These are phyloP conservation scores for Trypanosoma rangeli DNA, from an alignment of 208 protist species.

Conservation along the genomic window DNA sequence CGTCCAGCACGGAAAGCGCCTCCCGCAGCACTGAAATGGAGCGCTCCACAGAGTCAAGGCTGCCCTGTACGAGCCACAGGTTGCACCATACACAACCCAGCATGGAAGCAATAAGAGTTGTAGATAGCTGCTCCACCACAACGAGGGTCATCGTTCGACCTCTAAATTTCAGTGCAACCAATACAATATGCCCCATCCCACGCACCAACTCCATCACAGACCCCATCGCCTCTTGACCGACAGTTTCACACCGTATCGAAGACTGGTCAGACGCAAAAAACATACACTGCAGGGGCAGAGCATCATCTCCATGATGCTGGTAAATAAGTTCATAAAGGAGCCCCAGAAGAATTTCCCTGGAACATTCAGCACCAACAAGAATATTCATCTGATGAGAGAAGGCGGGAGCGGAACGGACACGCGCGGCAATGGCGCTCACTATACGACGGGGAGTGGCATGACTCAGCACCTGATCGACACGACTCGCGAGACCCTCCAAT, in stretches of 20 bases:
- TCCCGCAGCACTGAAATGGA: conserved; percentile 18
- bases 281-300: conserved; percentile 43
- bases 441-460: conserved; percentile 50
- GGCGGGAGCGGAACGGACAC: conserved; percentile 30
- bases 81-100: conserved; percentile 12
- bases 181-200: conserved; percentile 24
- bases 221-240: conserved; percentile 18
- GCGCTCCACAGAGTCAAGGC: background rate
- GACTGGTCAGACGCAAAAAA: conserved; percentile 55
- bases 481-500: conserved; percentile 20
- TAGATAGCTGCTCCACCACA: conserved; percentile 28
- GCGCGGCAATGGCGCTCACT: conserved; percentile 29
- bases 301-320: background rate
- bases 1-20: conserved; percentile 23
- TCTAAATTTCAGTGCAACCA: conserved; percentile 24
- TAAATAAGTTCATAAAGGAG: conserved; percentile 13
- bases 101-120: conserved; percentile 25
- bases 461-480: conserved; percentile 40
- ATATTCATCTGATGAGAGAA: conserved; percentile 44
- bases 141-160: conserved; percentile 16
- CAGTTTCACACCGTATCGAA: conserved; percentile 36
- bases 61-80: conserved; percentile 19
- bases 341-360: conserved; percentile 5
- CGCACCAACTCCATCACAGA: conserved; percentile 18
- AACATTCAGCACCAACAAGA: conserved; percentile 25